Percentiles rank a stretch among this genome's conserved stretches.
phyloP scores from a whole-genome alignment of 108 stramenopile genomes.

The Nitzschia sp. region DNA sequence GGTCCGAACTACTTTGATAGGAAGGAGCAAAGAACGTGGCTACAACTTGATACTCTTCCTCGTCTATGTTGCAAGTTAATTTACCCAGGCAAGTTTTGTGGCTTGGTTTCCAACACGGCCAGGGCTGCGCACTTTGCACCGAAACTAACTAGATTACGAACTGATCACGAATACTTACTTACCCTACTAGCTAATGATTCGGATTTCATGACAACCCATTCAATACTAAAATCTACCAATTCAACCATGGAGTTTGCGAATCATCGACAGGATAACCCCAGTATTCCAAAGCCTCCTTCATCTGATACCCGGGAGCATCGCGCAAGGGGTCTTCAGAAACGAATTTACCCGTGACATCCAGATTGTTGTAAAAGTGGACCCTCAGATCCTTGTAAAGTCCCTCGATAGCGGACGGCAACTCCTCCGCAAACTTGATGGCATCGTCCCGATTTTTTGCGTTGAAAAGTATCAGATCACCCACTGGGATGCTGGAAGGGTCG shows the following conservation, averaged over 20 bases:
- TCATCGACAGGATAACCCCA: constrained; percentile 86
- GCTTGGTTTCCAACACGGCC: no score
- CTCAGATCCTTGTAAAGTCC: constrained; percentile 79
- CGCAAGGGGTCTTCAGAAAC: constrained; percentile 69
- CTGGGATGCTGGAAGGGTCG: constrained; percentile 61
- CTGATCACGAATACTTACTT: no score
- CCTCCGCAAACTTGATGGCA: constrained; percentile 81
- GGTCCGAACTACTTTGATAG: no score
- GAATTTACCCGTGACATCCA: constrained; percentile 87
- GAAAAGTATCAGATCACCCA: constrained; percentile 79
- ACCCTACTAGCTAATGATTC: no score
- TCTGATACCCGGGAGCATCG: constrained; percentile 59
- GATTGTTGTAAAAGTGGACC: constrained; percentile 74
- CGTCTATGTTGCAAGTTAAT: no score
- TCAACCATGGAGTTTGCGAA: constrained; percentile 80
- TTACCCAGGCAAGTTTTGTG: no score
- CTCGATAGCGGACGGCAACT: constrained; percentile 60
- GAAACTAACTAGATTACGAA: no score
- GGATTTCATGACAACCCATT: no score
- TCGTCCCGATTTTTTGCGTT: constrained; percentile 77
- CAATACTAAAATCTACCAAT: constrained; percentile 79
- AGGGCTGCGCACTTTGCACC: no score
- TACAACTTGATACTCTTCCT: no score
- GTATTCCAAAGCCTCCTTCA: constrained; percentile 82
- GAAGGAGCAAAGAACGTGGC: no score